A percentile compares a stretch with the other conserved stretches of the same genome.
Evolutionary conservation across 1,284 basidiomycete genomes (phyloP).

Genomic region (Ceratobasidium sp.): DNA sequence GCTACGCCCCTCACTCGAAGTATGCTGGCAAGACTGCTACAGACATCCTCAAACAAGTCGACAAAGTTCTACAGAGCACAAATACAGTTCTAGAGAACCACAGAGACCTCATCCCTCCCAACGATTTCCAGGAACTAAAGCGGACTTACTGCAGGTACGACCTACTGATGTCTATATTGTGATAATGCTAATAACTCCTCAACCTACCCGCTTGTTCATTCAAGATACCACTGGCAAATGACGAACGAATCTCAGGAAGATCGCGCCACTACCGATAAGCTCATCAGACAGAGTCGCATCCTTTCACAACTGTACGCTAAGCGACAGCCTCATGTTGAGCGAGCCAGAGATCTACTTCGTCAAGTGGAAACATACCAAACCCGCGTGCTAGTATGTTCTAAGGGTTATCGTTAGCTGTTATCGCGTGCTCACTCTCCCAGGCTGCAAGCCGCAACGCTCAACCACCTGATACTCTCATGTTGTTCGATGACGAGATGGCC

Average conservation of each 20-base stretch:
- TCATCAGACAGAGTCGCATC: constrained; percentile 22
- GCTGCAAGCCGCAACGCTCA: neutral
- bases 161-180: neutral
- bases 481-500: neutral
- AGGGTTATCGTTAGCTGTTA: neutral
- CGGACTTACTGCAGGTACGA: constrained; percentile 6
- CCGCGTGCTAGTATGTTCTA: constrained; percentile 7
- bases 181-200: neutral
- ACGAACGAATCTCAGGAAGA: constrained; percentile 11
- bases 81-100: neutral
- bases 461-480: neutral
- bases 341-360: neutral
- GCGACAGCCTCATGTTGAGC: neutral
- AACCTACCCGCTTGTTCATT: no score
- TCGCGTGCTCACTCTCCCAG: neutral
- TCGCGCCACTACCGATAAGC: constrained; percentile 10
- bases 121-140: neutral
- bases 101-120: neutral
- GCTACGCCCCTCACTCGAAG: neutral
- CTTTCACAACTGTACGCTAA: constrained; percentile 18
- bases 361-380: constrained; percentile 9
- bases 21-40: neutral
- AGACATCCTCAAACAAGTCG: neutral
- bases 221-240: constrained; percentile 35
- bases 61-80: neutral